Percentiles rank a stretch among this genome's conserved stretches.
Evolutionary conservation across 2,329 filamentous ascomycete genomes (phyloP).

Genomic region (Biscogniauxia marginata): DNA sequence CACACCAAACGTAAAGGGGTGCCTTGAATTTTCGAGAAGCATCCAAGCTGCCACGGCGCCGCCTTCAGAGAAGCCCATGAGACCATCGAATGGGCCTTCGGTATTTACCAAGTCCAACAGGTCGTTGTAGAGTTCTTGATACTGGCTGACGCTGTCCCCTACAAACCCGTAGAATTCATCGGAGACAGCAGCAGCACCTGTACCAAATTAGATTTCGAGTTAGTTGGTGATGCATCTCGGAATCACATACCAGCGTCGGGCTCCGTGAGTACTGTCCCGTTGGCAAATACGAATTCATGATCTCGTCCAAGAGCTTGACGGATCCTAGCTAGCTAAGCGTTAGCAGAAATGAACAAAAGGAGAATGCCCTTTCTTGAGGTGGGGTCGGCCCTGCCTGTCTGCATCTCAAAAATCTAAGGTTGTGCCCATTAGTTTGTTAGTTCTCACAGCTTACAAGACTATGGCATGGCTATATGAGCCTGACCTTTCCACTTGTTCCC

Average conservation of each 20-base stretch:
- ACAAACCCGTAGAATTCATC: conserved; percentile 26
- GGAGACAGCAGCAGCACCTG: conserved; percentile 22
- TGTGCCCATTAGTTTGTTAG: conserved; percentile 5
- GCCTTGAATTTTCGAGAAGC: conserved; percentile 28
- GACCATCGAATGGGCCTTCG: conserved; percentile 29
- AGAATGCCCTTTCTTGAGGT: not conserved
- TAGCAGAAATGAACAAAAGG: conserved; percentile 7
- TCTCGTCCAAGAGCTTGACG: conserved; percentile 25
- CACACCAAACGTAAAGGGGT: conserved; percentile 22
- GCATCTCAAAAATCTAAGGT: conserved; percentile 29
- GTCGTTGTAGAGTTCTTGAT: conserved; percentile 23
- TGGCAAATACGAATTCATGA: conserved; percentile 27
- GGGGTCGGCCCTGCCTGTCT: conserved; percentile 20
- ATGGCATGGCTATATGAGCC: not conserved
- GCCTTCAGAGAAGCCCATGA: conserved; percentile 34
- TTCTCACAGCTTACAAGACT: conserved; percentile 4
- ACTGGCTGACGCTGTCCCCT: conserved; percentile 19
- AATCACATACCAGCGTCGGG: conserved; percentile 21
- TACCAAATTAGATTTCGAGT: conserved; percentile 7
- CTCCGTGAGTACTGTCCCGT: conserved; percentile 24
- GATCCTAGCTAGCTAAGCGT: conserved; percentile 22
- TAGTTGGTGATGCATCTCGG: not conserved
- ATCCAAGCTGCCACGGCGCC: conserved; percentile 33
- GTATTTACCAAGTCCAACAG: conserved; percentile 24
- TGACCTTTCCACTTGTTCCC: conserved; percentile 27